Evolutionary conservation across 108 stramenopile species (phyloP).

Genomic region (Aurantiochytrium sp.): DNA sequence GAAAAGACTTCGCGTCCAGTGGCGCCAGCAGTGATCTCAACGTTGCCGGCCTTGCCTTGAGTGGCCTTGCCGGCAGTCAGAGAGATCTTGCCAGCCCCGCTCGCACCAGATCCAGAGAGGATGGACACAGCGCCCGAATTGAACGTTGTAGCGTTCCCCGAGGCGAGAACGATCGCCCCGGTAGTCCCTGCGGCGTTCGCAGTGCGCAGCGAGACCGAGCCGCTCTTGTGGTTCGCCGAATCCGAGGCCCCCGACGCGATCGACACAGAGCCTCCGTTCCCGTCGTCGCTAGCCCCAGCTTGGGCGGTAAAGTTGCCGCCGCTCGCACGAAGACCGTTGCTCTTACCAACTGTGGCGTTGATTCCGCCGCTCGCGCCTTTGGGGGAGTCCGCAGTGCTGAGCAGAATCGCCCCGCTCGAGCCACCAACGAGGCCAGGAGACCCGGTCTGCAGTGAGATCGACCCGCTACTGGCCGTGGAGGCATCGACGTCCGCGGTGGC

Average conservation of each 20-base stretch:
- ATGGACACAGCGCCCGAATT: neutral
- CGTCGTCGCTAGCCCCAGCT: neutral
- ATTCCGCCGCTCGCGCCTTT: conserved; percentile 37
- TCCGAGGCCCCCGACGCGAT: neutral
- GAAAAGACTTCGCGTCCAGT: neutral
- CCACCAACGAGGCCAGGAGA: neutral
- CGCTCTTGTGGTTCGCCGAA: neutral
- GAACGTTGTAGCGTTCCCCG: neutral
- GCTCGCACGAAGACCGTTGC: conserved; percentile 18
- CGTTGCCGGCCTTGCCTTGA: neutral
- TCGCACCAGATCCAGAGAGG: neutral
- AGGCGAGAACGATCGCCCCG: neutral
- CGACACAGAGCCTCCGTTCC: neutral
- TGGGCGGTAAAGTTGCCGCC: neutral
- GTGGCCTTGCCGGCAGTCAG: neutral
- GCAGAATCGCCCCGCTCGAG: conserved; percentile 35
- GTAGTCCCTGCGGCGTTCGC: neutral
- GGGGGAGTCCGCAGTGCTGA: conserved; percentile 28
- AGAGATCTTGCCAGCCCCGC: neutral
- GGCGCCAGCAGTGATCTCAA: neutral
- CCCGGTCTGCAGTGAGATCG: neutral
- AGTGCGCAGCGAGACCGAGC: neutral
- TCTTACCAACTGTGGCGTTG: conserved; percentile 15
- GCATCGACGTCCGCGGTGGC: conserved; percentile 38
- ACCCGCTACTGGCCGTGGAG: neutral